Evolutionary conservation across 2,329 filamentous ascomycete species (phyloP).

Genomic region (Cadophora sp.): DNA sequence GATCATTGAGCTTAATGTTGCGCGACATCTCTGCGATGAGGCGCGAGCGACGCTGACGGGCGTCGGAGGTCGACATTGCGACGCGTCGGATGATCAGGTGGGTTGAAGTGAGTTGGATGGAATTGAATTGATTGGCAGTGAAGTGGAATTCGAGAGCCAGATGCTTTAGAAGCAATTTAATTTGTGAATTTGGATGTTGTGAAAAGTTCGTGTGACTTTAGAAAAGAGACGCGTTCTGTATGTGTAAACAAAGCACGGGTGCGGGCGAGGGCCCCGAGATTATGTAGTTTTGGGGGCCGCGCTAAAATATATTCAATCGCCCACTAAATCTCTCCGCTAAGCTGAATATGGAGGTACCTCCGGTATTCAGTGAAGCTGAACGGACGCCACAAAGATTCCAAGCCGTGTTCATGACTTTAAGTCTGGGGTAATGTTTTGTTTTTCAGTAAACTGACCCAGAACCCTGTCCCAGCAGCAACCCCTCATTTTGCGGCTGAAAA

Average conservation of each 20-base stretch:
- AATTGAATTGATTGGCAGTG: background rate
- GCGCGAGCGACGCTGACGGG: slow-evolving; percentile 10
- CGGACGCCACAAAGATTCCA: background rate
- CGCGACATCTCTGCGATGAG: slow-evolving; percentile 12
- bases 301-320: background rate
- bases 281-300: background rate
- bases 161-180: slow-evolving; percentile 9
- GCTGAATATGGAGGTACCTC: background rate
- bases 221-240: slow-evolving; percentile 8
- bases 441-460: background rate
- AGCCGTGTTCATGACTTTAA: background rate
- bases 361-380: background rate
- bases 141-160: background rate
- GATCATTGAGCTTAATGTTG: slow-evolving; percentile 5
- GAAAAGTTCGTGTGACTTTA: background rate
- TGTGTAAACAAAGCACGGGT: slow-evolving; percentile 1
- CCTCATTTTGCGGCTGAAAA: slow-evolving; percentile 6
- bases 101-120: background rate
- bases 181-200: slow-evolving; percentile 4
- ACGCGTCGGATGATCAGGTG: slow-evolving; percentile 4
- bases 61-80: slow-evolving; percentile 7
- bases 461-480: background rate
- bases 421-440: background rate
- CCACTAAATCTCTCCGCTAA: background rate
- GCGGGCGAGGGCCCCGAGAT: background rate